phyloP scores from a whole-genome alignment of 2,329 filamentous ascomycete species.

The Talaromyces pinophilus region DNA sequence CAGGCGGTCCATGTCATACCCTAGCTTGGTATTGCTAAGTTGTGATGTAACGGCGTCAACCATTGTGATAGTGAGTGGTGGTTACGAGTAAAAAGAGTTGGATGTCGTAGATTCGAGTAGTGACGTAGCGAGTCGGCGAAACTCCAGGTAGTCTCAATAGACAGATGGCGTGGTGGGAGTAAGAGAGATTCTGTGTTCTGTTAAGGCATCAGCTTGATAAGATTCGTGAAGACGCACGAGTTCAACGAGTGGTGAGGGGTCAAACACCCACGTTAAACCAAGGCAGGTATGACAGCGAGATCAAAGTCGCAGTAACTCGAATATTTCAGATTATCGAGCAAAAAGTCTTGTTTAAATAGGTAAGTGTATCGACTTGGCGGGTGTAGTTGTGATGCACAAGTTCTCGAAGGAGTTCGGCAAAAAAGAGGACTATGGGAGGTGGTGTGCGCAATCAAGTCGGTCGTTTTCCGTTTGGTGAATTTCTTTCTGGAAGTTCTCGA shows the following conservation, averaged over 20 bases:
- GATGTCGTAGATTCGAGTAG: neutral
- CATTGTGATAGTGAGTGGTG: constrained; percentile 35
- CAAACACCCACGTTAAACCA: constrained; percentile 7
- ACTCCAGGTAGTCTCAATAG: neutral
- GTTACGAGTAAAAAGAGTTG: neutral
- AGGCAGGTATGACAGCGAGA: neutral
- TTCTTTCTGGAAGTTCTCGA: neutral
- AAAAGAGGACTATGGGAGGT: neutral
- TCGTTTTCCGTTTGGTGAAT: constrained; percentile 4
- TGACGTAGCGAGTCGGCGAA: neutral
- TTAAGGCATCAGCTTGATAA: neutral
- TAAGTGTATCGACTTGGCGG: neutral
- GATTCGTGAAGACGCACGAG: constrained; percentile 4
- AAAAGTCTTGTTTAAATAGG: neutral
- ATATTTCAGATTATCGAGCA: neutral
- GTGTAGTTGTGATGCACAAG: constrained; percentile 2
- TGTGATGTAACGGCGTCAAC: constrained; percentile 49
- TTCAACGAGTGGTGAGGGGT: constrained; percentile 10
- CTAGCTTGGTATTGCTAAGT: constrained; percentile 47
- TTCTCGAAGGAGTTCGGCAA: constrained; percentile 10
- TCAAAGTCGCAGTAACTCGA: neutral
- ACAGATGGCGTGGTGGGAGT: neutral
- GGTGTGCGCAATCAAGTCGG: constrained; percentile 9
- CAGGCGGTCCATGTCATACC: constrained; percentile 33
- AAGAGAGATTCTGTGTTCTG: neutral